These are phyloP conservation scores for Hordeum pubiflorum DNA, from an alignment of 202 grass and related monocot genomes.

Conservation along the genomic window DNA sequence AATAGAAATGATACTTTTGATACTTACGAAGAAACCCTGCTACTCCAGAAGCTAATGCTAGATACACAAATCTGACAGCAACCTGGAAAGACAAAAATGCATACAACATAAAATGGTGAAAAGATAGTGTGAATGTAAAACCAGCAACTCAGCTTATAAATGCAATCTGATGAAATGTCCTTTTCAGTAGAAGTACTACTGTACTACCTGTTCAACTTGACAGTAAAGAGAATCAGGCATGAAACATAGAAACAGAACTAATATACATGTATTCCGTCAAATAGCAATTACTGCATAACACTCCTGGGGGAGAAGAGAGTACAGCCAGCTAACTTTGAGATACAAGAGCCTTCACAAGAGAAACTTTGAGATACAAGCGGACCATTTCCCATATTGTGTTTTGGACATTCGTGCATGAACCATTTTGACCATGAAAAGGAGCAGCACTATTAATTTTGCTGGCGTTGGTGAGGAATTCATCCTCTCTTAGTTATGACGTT, in stretches of 20 bases:
- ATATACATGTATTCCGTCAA: not conserved
- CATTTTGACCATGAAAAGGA: not conserved
- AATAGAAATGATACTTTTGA: not conserved
- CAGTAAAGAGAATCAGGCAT: not conserved
- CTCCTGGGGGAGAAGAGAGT: not conserved
- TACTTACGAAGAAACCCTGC: constrained; percentile 65
- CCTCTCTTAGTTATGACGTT: not conserved
- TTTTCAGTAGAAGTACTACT: not conserved
- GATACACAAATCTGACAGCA: constrained; percentile 50
- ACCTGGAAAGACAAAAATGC: constrained; percentile 28
- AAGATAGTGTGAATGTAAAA: not conserved
- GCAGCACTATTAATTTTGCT: not conserved
- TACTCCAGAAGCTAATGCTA: constrained; percentile 41
- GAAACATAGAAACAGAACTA: not conserved
- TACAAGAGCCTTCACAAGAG: not conserved
- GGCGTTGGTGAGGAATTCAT: not conserved
- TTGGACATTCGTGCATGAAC: not conserved
- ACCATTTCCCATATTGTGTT: not conserved
- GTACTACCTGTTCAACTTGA: not conserved
- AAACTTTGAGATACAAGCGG: not conserved
- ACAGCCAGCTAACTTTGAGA: not conserved
- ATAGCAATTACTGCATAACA: not conserved
- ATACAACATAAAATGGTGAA: not conserved
- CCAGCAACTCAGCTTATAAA: not conserved
- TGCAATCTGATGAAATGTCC: not conserved